A percentile compares a stretch with the other conserved stretches of the same genome.
These are phyloP conservation scores for Colletotrichum agaves DNA, from an alignment of 2,329 filamentous ascomycete genomes.

Conservation along the genomic window DNA sequence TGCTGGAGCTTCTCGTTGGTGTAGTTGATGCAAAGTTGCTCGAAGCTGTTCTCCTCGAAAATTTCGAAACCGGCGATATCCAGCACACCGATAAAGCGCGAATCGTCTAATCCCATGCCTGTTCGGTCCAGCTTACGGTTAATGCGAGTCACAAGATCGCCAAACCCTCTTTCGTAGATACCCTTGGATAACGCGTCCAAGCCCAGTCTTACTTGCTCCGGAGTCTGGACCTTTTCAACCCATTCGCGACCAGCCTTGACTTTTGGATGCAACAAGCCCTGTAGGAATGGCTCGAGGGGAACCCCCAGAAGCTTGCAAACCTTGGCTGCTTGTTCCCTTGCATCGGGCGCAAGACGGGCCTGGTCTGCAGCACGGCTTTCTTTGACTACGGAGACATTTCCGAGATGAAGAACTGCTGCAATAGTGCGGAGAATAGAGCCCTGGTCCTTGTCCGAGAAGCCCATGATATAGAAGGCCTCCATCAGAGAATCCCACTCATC, in stretches of 20 bases:
- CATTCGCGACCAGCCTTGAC: conserved; percentile 97
- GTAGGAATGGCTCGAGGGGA: conserved; percentile 83
- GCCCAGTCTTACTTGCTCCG: conserved; percentile 90
- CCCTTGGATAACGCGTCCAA: conserved; percentile 95
- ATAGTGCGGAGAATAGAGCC: conserved; percentile 84
- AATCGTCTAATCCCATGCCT: conserved; percentile 82
- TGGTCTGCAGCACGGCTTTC: conserved; percentile 93
- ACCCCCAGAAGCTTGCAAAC: conserved; percentile 90
- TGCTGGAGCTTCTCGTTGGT: conserved; percentile 99
- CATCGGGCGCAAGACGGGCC: conserved; percentile 81
- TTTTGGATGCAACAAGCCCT: conserved; percentile 88
- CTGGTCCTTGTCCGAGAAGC: conserved; percentile 88
- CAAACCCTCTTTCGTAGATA: conserved; percentile 96
- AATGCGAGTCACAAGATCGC: conserved; percentile 90
- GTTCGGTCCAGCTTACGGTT: conserved; percentile 92
- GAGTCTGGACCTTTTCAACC: conserved; percentile 98
- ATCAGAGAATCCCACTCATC: conserved; percentile 92
- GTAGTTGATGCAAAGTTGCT: conserved; percentile 99
- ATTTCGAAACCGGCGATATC: conserved; percentile 99
- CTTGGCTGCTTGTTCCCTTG: conserved; percentile 77
- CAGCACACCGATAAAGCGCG: conserved; percentile 95
- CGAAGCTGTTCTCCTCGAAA: conserved; percentile 98
- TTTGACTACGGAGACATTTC: conserved; percentile 89
- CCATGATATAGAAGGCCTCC: conserved; percentile 95
- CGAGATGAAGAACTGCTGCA: conserved; percentile 90